Evolutionary conservation across 257 asterid genomes (phyloP).

Genomic region (Solanum rostratum): DNA sequence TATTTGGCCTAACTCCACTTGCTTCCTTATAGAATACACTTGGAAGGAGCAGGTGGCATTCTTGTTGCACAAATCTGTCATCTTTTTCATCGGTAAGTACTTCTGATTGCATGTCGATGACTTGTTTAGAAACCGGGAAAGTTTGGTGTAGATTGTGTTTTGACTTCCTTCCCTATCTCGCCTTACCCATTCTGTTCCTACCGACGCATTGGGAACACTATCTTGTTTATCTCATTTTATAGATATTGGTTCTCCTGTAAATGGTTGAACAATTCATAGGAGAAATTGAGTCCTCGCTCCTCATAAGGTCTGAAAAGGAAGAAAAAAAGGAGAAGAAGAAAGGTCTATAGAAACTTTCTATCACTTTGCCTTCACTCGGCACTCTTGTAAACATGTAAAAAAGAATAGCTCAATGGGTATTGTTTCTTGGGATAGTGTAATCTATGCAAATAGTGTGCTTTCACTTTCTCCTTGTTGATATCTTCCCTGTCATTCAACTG

Average conservation of each 20-base stretch:
- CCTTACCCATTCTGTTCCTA: not conserved
- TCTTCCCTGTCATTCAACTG: not conserved
- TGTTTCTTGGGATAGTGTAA: not conserved
- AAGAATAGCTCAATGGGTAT: not conserved
- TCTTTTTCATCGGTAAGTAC: conserved; percentile 41
- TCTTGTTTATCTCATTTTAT: not conserved
- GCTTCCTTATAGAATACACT: conserved; percentile 32
- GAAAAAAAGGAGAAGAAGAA: not conserved
- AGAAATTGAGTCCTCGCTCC: not conserved
- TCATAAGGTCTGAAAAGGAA: not conserved
- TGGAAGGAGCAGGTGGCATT: conserved; percentile 23
- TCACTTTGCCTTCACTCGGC: not conserved
- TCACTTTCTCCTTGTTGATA: not conserved
- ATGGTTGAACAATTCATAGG: not conserved
- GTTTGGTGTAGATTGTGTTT: not conserved
- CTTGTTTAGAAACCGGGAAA: not conserved
- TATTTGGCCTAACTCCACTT: not conserved
- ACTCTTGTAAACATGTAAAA: not conserved
- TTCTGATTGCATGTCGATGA: not conserved
- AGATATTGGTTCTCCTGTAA: not conserved
- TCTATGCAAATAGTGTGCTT: not conserved
- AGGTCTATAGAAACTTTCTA: not conserved
- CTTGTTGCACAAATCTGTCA: conserved; percentile 23
- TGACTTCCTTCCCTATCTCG: not conserved
- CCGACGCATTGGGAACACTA: not conserved